phyloP scores from a whole-genome alignment of 2,329 filamentous ascomycete species.

The Pseudogymnoascus sp. region DNA sequence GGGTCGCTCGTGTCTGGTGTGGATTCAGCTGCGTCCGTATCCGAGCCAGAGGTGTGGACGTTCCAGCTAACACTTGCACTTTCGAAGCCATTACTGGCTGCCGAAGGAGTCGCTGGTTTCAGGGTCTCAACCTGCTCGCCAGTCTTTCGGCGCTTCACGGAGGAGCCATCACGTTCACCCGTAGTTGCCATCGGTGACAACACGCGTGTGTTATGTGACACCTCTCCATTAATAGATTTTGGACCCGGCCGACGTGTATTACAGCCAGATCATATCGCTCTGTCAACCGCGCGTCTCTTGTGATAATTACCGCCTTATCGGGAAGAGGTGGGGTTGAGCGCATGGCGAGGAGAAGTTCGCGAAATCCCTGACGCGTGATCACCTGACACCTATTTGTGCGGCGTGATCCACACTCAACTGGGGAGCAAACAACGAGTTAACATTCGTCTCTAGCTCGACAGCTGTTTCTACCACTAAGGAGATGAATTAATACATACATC shows the following conservation, averaged over 20 bases:
- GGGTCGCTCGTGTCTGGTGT: slow-evolving; percentile 30
- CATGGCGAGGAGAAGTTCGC: slow-evolving; percentile 1
- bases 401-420: not conserved
- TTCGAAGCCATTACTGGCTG: not conserved
- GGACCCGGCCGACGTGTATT: not conserved
- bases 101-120: not conserved
- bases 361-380: not conserved
- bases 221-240: not conserved
- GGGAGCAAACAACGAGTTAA: not conserved
- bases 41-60: not conserved
- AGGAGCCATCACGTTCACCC: not conserved
- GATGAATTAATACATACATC: slow-evolving; percentile 5
- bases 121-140: not conserved
- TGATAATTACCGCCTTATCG: not conserved
- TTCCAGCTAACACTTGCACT: not conserved
- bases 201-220: not conserved
- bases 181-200: not conserved
- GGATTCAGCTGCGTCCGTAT: not conserved
- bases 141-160: slow-evolving; percentile 3
- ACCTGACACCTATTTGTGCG: not conserved
- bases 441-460: not conserved
- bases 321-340: not conserved
- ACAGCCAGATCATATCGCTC: not conserved
- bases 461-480: not conserved
- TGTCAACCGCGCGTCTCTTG: not conserved